Evolutionary conservation across 2,329 filamentous ascomycete genomes (phyloP), one percentile per base, ranked within the genome.

Genomic region (Xylaria sp.): DNA sequence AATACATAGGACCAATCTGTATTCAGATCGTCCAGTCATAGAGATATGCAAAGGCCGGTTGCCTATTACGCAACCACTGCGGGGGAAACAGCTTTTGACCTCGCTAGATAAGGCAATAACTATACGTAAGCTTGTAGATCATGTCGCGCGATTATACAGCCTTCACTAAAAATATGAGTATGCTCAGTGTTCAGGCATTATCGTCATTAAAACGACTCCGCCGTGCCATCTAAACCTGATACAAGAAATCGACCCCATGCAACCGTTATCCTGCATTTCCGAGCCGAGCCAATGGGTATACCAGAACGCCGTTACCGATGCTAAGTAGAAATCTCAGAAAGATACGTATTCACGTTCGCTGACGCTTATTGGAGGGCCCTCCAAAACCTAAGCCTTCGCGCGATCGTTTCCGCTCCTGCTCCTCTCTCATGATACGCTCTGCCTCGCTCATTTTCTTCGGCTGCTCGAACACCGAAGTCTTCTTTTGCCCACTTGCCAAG

Each of bases 361-460:
- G 83, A 69, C 83, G 85, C 77, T 88, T 88, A 49, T 77, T 76
- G 1, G 79, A 76, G 6, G 78, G 63, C 8, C 80, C 81, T 17
- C 77, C 78, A 54, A 80, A 80, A 0, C 82, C 81, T 1, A 75
- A 75, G 3, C 73, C 73, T 9, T 81, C 83, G 48, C 85, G 79
- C 33, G 81, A 76, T 57, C 88, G 81, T 73, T 92, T 93, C 66
- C 84, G 82, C 69, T 92, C 90, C 76, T 92, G 83, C 72, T 93
- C 90, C 69, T 91, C 89, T 75, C 90, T 91, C 93, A 96, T 97
- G 71, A 95, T 96, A 54, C 90, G 85, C 77, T 94, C 92, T 3
- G 89, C 90, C 73, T 96, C 92, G 70, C 90, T 94, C 85, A 96
- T 94, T 71, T 91, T 95, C 81, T 91, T 92, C 1, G 87, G 88